Conservation (phyloP, 176 grass and related monocot genomes). For the Bolboschoenus planiculmis region DNA sequence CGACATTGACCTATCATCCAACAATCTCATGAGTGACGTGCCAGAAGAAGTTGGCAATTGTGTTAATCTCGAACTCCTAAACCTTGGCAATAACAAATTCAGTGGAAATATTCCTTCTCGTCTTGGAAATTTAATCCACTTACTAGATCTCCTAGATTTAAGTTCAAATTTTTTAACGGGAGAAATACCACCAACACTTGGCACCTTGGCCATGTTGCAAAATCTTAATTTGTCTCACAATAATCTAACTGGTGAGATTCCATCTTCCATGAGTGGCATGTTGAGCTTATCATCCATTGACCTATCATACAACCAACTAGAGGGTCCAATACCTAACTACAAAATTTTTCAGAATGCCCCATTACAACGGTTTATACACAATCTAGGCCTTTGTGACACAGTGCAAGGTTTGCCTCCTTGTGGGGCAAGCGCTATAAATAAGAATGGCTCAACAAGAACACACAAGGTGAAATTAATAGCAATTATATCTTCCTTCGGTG, state of each 20-base stretch:
- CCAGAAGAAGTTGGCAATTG: conserved; percentile 6
- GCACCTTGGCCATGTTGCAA: conserved; percentile 20
- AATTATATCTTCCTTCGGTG: neutral
- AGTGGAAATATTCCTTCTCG: conserved; percentile 27
- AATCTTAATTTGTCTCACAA: conserved; percentile 35
- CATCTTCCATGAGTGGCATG: conserved; percentile 8
- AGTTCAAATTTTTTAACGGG: conserved; percentile 30
- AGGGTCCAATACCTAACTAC: conserved; percentile 11
- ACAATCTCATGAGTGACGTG: neutral
- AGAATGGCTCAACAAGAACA: neutral
- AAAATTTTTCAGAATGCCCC: neutral
- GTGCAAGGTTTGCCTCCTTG: conserved; percentile 15
- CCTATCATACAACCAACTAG: conserved; percentile 34
- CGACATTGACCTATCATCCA: conserved; percentile 9
- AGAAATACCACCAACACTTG: conserved; percentile 11
- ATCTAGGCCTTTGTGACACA: conserved; percentile 10
- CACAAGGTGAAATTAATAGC: neutral
- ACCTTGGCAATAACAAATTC: conserved; percentile 19
- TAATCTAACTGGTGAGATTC: conserved; percentile 26
- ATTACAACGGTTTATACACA: conserved; percentile 17
- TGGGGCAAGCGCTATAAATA: neutral
- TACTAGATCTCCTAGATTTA: conserved; percentile 23
- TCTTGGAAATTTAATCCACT: conserved; percentile 24
- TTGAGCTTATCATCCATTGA: conserved; percentile 19
- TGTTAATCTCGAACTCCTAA: conserved; percentile 15